Evolutionary conservation across 805 yeast species (phyloP), one percentile per base, ranked within the genome.

Genomic region (Lipomyces spencermartinsiae): DNA sequence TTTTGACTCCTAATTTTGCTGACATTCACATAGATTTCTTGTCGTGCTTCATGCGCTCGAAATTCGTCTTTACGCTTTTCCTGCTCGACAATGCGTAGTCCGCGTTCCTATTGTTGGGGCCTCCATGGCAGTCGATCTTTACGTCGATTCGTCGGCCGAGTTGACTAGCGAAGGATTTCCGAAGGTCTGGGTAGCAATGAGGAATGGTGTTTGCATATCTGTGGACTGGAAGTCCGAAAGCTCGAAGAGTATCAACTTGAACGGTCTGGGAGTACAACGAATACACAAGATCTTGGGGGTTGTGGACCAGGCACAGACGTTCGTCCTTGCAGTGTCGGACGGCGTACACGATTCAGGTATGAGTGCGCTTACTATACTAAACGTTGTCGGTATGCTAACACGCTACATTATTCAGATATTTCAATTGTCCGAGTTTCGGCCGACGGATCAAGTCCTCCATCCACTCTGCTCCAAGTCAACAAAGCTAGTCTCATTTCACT

Each of bases 41-140:
- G 76, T 77, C 9, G 75, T 80, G 14, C 75, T 79, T n/a, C 76
- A 80, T 3, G 75, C 81, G 9, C 72, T 79, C 33, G 80, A 79
- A 46, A 72, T 81, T 19, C 73, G 79, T 63, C 76, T 80, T n/a
- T 81, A 79, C 65, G 74, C 73, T 34, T 63, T 80, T 61, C 66
- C 75, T 57, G 76, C 82, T 16, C 73, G 75, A 58, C 80, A 78
- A 65, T 75, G 80, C 64, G 70, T 80, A 16, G 73, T 78, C 2
- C 73, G 75, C 56, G 72, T 79, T 14, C 75, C 80, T 1, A 55
- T 79, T 14, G 61, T 58, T n/a, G 79, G 76, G 59, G 74, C 80
- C 57, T 61, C 68, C 2, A 74, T 74, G 16, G 77, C 75, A 10
- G 73, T 72, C 7, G 82, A 80, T 68, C 67, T 81, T 39, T 49